Base-by-base conservation (phyloP, 1,284 basidiomycete genomes). In the Inonotus obliquus region DNA sequence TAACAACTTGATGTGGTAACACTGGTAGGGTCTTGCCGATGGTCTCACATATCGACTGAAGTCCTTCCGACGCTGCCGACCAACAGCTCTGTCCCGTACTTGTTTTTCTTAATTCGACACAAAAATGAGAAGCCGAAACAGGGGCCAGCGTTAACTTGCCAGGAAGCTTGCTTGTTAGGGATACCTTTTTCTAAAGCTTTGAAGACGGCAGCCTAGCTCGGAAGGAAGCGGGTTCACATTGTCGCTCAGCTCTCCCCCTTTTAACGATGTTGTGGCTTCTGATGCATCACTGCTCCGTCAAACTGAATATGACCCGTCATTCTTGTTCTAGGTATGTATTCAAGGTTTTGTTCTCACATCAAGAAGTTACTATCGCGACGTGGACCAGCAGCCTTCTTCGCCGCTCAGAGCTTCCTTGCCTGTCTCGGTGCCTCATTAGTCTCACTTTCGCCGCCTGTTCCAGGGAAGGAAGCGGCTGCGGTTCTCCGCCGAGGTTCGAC, bases 311-410 rank as follows among this genome's bases (percentile, higher is more conserved):
- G 29, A 57, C 32, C 27, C 44, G 2, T 32, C 38, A n/a, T 54
- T 21, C 39, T 21, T n/a, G 51, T 17, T 53, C 35, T 38, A 44
- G 32, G 11, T 14, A 54, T 39, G 35, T 39, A 23, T 14, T 41
- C 1, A 19, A 44, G 17, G 23, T 49, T 13, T 23, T 11, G 11
- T 37, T 54, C 53, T 39, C 48, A 27, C 44, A 45, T 57, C 55
- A 57, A 27, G 44, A 45, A 57, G 55, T 57, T 41, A 48, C 55
- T 47, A 57, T 57, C 55, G 53, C 53, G 29, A 45, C 55, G 19
- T 27, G 54, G 27, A 10, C n/a, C 53, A 27, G 10, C 32, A 25
- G 55, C 27, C 44, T 57, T 47, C 44, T 45, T 47, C 19, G 41
- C 55, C 27, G 29, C 44, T 47, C 41, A 47, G 17, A 29, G 55